These are phyloP conservation scores for Plectosphaerella cucumerina DNA, from an alignment of 2,329 filamentous ascomycete genomes.

Conservation along the genomic window DNA sequence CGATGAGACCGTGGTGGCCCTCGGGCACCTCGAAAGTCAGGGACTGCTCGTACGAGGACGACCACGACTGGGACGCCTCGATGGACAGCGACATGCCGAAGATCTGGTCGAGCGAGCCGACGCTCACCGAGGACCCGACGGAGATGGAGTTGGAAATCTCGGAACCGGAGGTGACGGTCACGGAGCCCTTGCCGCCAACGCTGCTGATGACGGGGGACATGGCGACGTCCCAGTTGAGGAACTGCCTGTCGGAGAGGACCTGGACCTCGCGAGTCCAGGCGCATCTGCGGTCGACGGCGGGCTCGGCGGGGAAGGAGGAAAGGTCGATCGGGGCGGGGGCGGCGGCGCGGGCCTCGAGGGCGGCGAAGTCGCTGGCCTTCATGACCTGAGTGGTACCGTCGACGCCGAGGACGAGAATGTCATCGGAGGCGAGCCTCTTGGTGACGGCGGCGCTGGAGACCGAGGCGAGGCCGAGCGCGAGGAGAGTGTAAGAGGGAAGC, in stretches of 20 bases:
- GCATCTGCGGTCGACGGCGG: constrained; percentile 10
- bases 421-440: constrained; percentile 10
- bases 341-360: constrained; percentile 9
- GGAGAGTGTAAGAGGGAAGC: background rate
- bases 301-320: constrained; percentile 4
- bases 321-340: background rate
- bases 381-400: constrained; percentile 18
- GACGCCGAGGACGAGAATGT: constrained; percentile 19
- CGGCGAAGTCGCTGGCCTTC: constrained; percentile 18
- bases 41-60: constrained; percentile 21
- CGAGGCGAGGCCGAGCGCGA: background rate
- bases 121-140: constrained; percentile 14
- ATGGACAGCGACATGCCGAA: constrained; percentile 19
- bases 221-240: constrained; percentile 32
- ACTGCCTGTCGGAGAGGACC: constrained; percentile 18
- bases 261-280: constrained; percentile 17
- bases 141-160: constrained; percentile 24
- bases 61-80: constrained; percentile 22
- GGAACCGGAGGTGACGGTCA: constrained; percentile 27
- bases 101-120: constrained; percentile 20
- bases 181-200: constrained; percentile 18
- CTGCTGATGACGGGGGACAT: constrained; percentile 30
- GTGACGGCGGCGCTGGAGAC: background rate
- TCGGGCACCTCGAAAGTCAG: constrained; percentile 26
- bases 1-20: constrained; percentile 31